A percentile compares a stretch with the other conserved stretches of the same genome.
Conservation (phyloP, 2,329 filamentous ascomycete species). For the Gaeumannomyces sp. region DNA sequence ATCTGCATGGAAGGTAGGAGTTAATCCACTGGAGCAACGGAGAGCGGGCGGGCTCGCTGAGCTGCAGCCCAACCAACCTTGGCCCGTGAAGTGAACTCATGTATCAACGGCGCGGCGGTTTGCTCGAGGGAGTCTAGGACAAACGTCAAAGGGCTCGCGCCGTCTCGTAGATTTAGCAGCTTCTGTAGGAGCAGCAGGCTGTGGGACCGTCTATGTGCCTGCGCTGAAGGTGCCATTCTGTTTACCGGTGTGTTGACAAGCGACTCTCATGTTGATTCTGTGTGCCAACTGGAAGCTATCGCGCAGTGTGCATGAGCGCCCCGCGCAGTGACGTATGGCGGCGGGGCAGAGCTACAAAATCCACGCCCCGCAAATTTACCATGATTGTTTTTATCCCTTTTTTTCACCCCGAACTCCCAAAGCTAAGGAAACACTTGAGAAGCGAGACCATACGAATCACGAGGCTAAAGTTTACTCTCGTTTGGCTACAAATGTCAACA, state of each 20-base stretch:
- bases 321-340: too few relatives aligned
- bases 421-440: too few relatives aligned
- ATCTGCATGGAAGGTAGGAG: conserved; percentile 31
- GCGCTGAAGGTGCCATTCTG: conserved; percentile 18
- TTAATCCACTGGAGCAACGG: neutral
- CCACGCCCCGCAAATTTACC: too few relatives aligned
- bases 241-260: neutral
- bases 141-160: conserved; percentile 78
- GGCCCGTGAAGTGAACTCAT: conserved; percentile 69
- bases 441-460: too few relatives aligned
- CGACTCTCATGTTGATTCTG: neutral
- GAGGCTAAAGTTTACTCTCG: too few relatives aligned
- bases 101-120: conserved; percentile 60
- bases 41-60: too few relatives aligned
- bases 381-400: too few relatives aligned
- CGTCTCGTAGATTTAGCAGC: conserved; percentile 19
- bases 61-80: conserved; percentile 43
- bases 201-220: conserved; percentile 20
- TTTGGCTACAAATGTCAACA: conserved; percentile 1
- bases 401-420: too few relatives aligned
- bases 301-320: too few relatives aligned
- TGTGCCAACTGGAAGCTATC: neutral
- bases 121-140: conserved; percentile 83
- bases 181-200: conserved; percentile 23
- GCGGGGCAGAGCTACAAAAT: too few relatives aligned